Base-by-base conservation (phyloP, 169 alveolate genomes). In the Condylostoma magnum region DNA sequence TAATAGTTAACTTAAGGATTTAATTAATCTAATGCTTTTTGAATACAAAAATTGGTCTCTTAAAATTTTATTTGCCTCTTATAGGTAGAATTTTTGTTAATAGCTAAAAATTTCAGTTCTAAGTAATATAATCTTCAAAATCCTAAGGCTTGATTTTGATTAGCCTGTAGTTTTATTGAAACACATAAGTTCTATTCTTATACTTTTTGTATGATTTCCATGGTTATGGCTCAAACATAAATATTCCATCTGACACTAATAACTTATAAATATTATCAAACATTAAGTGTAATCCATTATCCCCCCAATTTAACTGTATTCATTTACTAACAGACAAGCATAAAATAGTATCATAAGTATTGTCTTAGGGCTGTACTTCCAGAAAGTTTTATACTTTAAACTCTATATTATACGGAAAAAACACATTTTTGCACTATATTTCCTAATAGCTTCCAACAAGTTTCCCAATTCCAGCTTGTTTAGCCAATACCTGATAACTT, bases 151-250 rank as follows among this genome's bases (percentile, higher is more conserved):
- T 55, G 48, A 55, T 15, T 55, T 22, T 8, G 20, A 55, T 55
- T 27, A 8, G 6, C 18, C 34, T 25, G 20, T 27, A 55, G 34
- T 55, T 55, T 55, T 55, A 12, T 12, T n/a, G 10, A 25, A 55
- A 10, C 3, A 0, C 18, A 15, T 55, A 18, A 15, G 48, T 22
- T 25, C 48, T 20, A 2, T 8, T 27, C 34, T 27, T 55, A 1
- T 41, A 20, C 47, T 55, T 55, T 30, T 55, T 55, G 48, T 55
- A 55, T 15, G 36, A 15, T 55, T 55, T 55, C 47, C 68, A 55
- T 12, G n/a, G 20, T 10, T 55, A 47, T 22, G 68, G 68, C 3
- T 55, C 68, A 31, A 55, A 55, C 34, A 55, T 55, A 2, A 55
- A 55, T 15, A 4, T 22, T 15, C 68, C 68, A 15, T 31, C 20